Evolutionary conservation across 352 stramenopile genomes (phyloP).

Genomic region (Thalassiosira delicatula): DNA sequence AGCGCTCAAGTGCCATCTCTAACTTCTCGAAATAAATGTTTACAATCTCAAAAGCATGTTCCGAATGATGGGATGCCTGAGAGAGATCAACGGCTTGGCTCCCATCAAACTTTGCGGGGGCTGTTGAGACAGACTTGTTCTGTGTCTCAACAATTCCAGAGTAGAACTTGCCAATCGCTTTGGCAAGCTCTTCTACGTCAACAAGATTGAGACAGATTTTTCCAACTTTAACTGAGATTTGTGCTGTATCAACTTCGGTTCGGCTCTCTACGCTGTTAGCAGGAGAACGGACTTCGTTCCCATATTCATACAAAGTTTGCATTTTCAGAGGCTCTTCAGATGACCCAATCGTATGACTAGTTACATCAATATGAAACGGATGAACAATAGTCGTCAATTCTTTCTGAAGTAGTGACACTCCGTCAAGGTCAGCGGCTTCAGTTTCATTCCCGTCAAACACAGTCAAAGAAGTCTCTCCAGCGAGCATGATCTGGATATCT

Average conservation of each 20-base stretch:
- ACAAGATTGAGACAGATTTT: slow-evolving; percentile 78
- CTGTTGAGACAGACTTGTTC: slow-evolving; percentile 28
- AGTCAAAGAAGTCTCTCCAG: background rate
- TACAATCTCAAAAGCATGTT: slow-evolving; percentile 31
- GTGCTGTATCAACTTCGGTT: slow-evolving; percentile 19
- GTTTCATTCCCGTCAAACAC: slow-evolving; percentile 14
- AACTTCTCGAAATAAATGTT: slow-evolving; percentile 68
- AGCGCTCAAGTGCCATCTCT: slow-evolving; percentile 76
- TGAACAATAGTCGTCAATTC: slow-evolving; percentile 64
- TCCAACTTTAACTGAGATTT: slow-evolving; percentile 65
- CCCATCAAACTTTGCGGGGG: background rate
- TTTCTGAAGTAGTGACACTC: slow-evolving; percentile 20
- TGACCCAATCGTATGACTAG: slow-evolving; percentile 16
- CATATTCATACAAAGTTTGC: background rate
- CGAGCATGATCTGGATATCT: slow-evolving; percentile 78
- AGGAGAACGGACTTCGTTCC: background rate
- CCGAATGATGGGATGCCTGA: background rate
- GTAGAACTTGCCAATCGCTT: slow-evolving; percentile 77
- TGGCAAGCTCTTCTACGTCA: slow-evolving; percentile 77
- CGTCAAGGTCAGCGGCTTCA: slow-evolving; percentile 41
- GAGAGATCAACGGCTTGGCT: background rate
- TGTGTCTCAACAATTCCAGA: slow-evolving; percentile 61
- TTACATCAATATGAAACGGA: slow-evolving; percentile 70
- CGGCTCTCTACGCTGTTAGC: background rate
- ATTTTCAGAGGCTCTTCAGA: slow-evolving; percentile 20